These are phyloP conservation scores for Coemansia sp. DNA, from an alignment of 192 early-diverging fungal species.

Conservation along the genomic window DNA sequence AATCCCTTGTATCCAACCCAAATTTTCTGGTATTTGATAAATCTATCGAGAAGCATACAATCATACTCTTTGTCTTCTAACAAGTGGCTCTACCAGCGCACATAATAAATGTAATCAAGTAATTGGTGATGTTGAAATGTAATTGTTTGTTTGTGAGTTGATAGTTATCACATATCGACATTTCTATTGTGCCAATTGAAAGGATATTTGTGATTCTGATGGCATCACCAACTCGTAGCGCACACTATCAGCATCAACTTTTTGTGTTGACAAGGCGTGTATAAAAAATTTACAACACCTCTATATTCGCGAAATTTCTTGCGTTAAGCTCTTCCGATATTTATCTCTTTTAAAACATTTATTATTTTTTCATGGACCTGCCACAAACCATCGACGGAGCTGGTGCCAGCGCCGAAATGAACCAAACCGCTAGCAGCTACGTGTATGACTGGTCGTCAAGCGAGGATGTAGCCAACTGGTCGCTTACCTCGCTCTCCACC, in stretches of 20 bases:
- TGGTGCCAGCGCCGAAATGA: not conserved
- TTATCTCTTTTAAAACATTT: not conserved
- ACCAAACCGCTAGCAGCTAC: not conserved
- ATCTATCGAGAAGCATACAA: no score
- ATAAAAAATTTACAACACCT: not conserved
- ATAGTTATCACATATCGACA: not conserved
- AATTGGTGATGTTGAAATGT: not conserved
- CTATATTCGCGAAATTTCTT: not conserved
- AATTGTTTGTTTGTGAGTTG: not conserved
- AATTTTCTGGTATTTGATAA: no score
- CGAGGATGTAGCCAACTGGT: conserved; percentile 24
- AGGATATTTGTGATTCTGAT: not conserved
- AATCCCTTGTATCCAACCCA: no score
- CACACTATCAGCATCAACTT: not conserved
- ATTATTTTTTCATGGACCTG: not conserved
- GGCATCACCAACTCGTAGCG: not conserved
- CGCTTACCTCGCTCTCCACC: conserved; percentile 18
- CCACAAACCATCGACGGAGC: not conserved
- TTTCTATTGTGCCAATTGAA: not conserved
- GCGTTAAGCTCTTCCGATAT: not conserved
- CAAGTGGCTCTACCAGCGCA: not conserved
- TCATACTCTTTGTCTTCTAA: not conserved
- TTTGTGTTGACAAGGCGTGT: not conserved
- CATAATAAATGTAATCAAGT: not conserved
- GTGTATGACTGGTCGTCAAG: conserved; percentile 24